Conservation (phyloP, 2,329 filamentous ascomycete species). For the Penicillium sp. region DNA sequence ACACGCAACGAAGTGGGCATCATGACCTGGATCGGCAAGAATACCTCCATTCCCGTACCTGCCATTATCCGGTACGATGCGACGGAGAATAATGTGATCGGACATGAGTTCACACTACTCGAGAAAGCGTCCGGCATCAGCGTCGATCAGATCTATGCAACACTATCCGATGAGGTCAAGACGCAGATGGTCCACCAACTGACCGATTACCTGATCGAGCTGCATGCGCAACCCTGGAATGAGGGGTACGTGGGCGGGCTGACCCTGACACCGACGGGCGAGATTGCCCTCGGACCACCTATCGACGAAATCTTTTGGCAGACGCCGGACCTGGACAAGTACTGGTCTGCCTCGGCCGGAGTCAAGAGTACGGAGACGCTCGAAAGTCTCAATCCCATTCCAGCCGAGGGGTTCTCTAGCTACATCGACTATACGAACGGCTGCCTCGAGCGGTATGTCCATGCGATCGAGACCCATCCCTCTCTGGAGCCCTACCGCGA, state of each 20-base stretch:
- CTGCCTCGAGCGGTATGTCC: conserved; percentile 30
- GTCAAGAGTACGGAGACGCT: not conserved
- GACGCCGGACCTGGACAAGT: not conserved
- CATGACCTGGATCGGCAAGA: no score
- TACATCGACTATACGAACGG: conserved; percentile 29
- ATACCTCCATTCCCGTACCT: no score
- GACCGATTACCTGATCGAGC: conserved; percentile 30
- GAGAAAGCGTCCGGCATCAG: conserved; percentile 28
- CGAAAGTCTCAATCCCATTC: not conserved
- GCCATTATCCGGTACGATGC: no score
- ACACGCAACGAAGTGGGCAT: no score
- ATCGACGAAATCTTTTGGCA: not conserved
- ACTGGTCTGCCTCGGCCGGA: not conserved
- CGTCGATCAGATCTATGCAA: conserved; percentile 31
- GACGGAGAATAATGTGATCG: no score
- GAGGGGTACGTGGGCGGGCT: conserved; percentile 33
- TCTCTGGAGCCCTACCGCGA: conserved; percentile 27
- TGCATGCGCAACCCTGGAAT: conserved; percentile 24
- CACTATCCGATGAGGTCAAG: conserved; percentile 19
- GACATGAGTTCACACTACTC: conserved; percentile 31
- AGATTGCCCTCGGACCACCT: not conserved
- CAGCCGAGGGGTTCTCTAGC: not conserved
- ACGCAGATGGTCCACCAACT: conserved; percentile 28
- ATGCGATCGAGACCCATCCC: conserved; percentile 28
- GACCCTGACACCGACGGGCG: not conserved